phyloP scores from a whole-genome alignment of 2,329 filamentous ascomycete genomes.

The Colletotrichum magnum region DNA sequence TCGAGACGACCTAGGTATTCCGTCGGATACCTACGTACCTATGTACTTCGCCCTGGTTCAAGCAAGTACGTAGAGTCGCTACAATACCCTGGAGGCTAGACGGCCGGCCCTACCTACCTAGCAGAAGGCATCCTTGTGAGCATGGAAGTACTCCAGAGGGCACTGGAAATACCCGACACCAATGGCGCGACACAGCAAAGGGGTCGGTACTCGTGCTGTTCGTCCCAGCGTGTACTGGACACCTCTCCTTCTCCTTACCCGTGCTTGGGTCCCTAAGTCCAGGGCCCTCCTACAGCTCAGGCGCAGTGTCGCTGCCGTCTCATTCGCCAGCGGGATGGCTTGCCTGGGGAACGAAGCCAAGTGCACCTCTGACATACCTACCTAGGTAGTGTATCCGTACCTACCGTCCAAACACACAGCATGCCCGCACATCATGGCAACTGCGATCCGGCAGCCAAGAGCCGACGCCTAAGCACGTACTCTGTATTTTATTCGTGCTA shows the following conservation, averaged over 20 bases:
- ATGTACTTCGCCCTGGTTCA: too few relatives aligned
- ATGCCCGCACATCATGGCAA: not conserved
- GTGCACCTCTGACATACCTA: not conserved
- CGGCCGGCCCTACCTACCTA: too few relatives aligned
- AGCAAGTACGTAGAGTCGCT: too few relatives aligned
- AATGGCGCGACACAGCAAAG: too few relatives aligned
- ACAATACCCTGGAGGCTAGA: too few relatives aligned
- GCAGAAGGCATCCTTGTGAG: too few relatives aligned
- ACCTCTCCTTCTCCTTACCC: not conserved
- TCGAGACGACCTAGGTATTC: too few relatives aligned
- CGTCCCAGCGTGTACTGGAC: not conserved
- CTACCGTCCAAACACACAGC: slow-evolving; percentile 5
- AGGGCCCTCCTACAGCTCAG: slow-evolving; percentile 9
- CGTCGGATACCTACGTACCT: too few relatives aligned
- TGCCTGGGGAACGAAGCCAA: slow-evolving; percentile 15
- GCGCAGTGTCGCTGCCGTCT: not conserved
- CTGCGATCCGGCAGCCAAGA: not conserved
- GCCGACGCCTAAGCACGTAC: too few relatives aligned
- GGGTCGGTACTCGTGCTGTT: not conserved
- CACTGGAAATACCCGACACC: too few relatives aligned
- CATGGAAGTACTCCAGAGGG: too few relatives aligned
- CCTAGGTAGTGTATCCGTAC: not conserved
- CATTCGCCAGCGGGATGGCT: slow-evolving; percentile 11
- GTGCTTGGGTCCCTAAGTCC: slow-evolving; percentile 1
- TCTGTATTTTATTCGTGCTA: too few relatives aligned